phyloP scores from a whole-genome alignment of 2,329 filamentous ascomycete species.

The Paracoccidioides brasiliensis region DNA sequence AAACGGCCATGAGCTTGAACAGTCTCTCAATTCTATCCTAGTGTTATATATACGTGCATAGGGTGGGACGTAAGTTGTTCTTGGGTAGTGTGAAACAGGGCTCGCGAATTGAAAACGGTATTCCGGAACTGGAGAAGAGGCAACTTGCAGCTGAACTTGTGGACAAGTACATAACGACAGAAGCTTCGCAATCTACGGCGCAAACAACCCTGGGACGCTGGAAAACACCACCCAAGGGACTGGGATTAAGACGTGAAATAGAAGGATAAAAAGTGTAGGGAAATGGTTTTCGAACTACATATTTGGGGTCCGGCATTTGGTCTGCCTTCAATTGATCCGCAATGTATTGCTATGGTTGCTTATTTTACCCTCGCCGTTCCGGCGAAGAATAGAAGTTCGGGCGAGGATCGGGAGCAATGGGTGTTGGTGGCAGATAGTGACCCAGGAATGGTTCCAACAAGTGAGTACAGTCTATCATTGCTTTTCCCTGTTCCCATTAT shows the following conservation, averaged over 20 bases:
- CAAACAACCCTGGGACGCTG: too few species aligned
- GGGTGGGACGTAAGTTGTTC: neutral
- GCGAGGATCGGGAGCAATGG: slow-evolving; percentile 42
- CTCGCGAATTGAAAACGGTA: neutral
- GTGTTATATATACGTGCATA: too few species aligned
- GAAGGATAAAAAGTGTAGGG: slow-evolving; percentile 6
- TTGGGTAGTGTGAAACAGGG: neutral
- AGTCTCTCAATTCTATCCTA: too few species aligned
- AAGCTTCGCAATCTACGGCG: too few species aligned
- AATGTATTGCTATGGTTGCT: slow-evolving; percentile 73
- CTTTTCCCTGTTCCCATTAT: neutral
- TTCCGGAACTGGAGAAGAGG: too few species aligned
- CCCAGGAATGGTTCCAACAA: slow-evolving; percentile 54
- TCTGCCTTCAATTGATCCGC: slow-evolving; percentile 78
- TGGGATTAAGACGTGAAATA: neutral
- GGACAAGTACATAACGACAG: too few species aligned
- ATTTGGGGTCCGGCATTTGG: slow-evolving; percentile 84
- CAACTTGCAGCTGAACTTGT: too few species aligned
- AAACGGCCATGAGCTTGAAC: too few species aligned
- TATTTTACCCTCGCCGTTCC: slow-evolving; percentile 56
- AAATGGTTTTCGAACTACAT: slow-evolving; percentile 59
- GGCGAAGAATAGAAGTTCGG: neutral
- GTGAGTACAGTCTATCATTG: slow-evolving; percentile 36
- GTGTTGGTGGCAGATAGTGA: slow-evolving; percentile 61
- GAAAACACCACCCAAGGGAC: neutral